Percentiles rank a stretch among this genome's conserved stretches.
phyloP scores from a whole-genome alignment of 176 grass and related monocot genomes.

The Cenchrus purpureus region DNA sequence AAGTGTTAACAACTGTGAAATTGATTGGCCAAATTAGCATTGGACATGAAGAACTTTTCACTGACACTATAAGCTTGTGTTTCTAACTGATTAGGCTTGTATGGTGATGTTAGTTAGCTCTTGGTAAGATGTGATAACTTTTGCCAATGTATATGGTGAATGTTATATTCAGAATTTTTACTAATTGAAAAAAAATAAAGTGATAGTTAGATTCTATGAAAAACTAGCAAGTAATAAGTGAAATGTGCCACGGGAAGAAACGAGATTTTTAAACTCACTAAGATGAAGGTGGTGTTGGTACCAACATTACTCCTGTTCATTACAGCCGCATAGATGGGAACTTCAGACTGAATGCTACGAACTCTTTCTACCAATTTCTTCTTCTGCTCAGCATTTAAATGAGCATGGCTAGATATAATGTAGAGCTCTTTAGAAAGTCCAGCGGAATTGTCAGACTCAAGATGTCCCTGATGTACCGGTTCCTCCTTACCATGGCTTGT shows the following conservation, averaged over 20 bases:
- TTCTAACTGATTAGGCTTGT: neutral
- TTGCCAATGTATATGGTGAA: neutral
- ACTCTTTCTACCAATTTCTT: conserved; percentile 22
- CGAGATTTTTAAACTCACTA: conserved; percentile 17
- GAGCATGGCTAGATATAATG: neutral
- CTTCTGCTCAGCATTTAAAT: neutral
- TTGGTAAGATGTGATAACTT: neutral
- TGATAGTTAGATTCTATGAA: neutral
- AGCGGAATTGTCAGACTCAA: neutral
- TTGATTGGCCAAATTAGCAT: no score
- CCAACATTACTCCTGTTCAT: conserved; percentile 39
- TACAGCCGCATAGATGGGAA: conserved; percentile 20
- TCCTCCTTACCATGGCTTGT: neutral
- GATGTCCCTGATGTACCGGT: neutral
- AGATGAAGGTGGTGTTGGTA: neutral
- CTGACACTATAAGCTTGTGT: no score
- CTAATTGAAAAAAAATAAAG: neutral
- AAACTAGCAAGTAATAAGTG: neutral
- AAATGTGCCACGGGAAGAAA: neutral
- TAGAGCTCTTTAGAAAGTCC: neutral
- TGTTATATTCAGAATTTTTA: neutral
- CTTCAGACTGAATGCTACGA: neutral
- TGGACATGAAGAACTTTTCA: no score
- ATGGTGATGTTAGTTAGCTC: no score
- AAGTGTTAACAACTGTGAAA: neutral